Conservation (phyloP, 805 yeast genomes). For the Jamesozyma spencerorum region DNA sequence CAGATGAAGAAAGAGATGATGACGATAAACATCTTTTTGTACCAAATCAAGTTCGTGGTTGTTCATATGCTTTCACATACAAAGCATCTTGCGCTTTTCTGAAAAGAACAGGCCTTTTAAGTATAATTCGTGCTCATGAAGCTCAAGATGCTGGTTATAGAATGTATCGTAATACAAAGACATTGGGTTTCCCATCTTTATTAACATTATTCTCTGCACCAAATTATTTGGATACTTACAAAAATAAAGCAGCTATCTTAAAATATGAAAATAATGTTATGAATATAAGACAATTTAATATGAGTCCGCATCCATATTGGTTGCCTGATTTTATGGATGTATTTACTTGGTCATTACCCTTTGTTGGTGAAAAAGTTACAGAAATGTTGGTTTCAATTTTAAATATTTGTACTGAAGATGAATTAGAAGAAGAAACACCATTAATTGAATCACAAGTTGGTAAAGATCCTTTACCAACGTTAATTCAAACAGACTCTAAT, state of each 20-base stretch:
- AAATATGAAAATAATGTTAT: conserved; percentile 86
- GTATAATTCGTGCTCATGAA: conserved; percentile 92
- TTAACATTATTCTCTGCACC: conserved; percentile 94
- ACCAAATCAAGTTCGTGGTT: conserved; percentile 75
- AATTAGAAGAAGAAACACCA: conserved; percentile 66
- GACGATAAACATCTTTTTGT: conserved; percentile 32
- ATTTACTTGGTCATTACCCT: conserved; percentile 93
- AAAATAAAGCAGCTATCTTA: conserved; percentile 90
- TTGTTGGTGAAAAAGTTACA: conserved; percentile 92
- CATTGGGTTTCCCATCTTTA: conserved; percentile 82
- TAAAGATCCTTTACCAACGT: not conserved
- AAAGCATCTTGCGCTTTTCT: conserved; percentile 72
- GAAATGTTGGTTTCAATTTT: conserved; percentile 85
- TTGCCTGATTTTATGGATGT: conserved; percentile 95
- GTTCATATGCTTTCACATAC: conserved; percentile 84
- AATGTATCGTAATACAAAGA: conserved; percentile 78
- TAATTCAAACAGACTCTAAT: not conserved
- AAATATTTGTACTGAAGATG: conserved; percentile 93
- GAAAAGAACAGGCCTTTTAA: conserved; percentile 64
- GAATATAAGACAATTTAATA: conserved; percentile 91
- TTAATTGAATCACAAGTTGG: conserved; percentile 31
- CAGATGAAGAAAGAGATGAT: conserved; percentile 2
- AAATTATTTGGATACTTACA: conserved; percentile 83
- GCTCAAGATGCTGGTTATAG: conserved; percentile 97
- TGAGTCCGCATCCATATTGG: conserved; percentile 94